phyloP scores from a whole-genome alignment of 495 filamentous ascomycete genomes.

The Acidiella bohemica region DNA sequence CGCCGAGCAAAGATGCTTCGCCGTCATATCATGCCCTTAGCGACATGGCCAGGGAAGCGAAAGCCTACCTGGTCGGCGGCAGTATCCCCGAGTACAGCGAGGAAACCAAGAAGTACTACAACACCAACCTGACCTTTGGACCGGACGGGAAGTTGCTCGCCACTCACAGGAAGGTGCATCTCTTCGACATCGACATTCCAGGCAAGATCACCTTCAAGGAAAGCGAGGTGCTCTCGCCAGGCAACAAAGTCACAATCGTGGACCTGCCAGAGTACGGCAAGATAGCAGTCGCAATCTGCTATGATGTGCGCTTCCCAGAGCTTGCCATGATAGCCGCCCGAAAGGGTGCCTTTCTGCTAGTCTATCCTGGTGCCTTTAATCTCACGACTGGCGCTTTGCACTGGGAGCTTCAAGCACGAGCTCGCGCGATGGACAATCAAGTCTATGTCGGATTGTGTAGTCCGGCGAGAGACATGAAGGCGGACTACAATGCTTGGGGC shows the following conservation, averaged over 20 bases:
- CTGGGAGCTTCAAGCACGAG: slow-evolving; percentile 72
- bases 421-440: slow-evolving; percentile 88
- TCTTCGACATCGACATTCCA: slow-evolving; percentile 99
- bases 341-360: slow-evolving; percentile 62
- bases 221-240: slow-evolving; percentile 72
- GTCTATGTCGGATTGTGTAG: slow-evolving; percentile 85
- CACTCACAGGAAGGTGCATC: slow-evolving; percentile 82
- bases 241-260: slow-evolving; percentile 66
- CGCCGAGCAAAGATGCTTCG: slow-evolving; percentile 53
- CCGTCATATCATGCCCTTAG: slow-evolving; percentile 79
- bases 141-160: slow-evolving; percentile 65
- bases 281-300: slow-evolving; percentile 84
- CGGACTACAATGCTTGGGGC: slow-evolving; percentile 78
- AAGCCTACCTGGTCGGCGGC: slow-evolving; percentile 72
- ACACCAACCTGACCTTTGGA: slow-evolving; percentile 74
- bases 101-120: slow-evolving; percentile 65
- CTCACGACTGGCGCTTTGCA: slow-evolving; percentile 81
- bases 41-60: slow-evolving; percentile 57
- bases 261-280: slow-evolving; percentile 76
- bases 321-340: slow-evolving; percentile 81
- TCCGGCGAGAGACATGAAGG: slow-evolving; percentile 66
- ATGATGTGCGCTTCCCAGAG: slow-evolving; percentile 94
- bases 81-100: slow-evolving; percentile 73
- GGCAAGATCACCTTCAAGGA: slow-evolving; percentile 86
- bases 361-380: slow-evolving; percentile 96